A percentile compares a stretch with the other conserved stretches of the same genome.
Conservation (phyloP, 306 rosid species). For the Sicyos baderoa region DNA sequence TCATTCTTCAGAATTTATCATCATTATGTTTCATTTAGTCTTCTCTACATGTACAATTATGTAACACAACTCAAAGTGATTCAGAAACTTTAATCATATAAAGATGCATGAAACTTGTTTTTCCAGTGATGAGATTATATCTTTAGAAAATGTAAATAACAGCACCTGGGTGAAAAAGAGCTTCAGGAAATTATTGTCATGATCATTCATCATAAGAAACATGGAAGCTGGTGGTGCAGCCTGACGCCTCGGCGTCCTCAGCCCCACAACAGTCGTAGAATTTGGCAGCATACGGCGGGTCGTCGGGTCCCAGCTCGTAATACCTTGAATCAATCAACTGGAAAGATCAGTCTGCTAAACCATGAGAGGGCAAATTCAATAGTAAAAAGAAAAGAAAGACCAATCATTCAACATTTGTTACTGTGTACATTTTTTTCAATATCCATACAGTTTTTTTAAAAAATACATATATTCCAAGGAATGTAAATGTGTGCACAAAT, state of each 20-base stretch:
- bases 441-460: neutral
- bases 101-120: neutral
- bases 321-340: conserved; percentile 41
- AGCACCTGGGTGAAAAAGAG: neutral
- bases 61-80: neutral
- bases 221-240: conserved; percentile 73
- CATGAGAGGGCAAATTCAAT: neutral
- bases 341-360: conserved; percentile 17
- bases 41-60: neutral
- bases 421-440: neutral
- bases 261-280: conserved; percentile 96
- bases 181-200: conserved; percentile 4
- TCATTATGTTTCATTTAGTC: neutral
- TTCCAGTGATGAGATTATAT: neutral
- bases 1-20: neutral
- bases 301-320: conserved; percentile 68
- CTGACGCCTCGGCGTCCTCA: conserved; percentile 65
- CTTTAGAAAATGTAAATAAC: conserved; percentile 16
- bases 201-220: conserved; percentile 63
- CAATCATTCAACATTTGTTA: conserved; percentile 6
- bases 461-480: neutral
- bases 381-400: neutral
- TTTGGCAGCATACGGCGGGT: conserved; percentile 79
- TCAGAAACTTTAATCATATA: conserved; percentile 11
- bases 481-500: neutral